Percentiles rank a stretch among this genome's conserved stretches.
Conservation (phyloP, 495 filamentous ascomycete species). For the Tuber borchii region DNA sequence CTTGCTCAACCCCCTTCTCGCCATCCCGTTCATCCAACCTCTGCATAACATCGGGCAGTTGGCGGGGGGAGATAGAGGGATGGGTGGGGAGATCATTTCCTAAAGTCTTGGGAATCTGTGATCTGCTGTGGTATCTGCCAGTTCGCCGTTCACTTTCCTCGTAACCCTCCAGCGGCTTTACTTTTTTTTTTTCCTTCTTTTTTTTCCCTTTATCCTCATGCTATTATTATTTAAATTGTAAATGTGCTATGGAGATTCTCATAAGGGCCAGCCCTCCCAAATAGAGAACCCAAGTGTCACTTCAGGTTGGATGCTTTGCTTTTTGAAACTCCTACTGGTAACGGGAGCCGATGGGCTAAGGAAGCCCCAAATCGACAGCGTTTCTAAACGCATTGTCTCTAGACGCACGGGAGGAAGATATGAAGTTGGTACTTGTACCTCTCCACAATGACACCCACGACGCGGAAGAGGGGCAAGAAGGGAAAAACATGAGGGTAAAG, state of each 20-base stretch:
- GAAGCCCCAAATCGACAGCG: constrained; percentile 29
- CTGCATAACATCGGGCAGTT: constrained; percentile 32
- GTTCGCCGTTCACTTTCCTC: constrained; percentile 2
- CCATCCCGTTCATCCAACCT: constrained; percentile 18
- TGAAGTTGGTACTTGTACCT: not conserved
- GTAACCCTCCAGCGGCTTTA: constrained; percentile 30
- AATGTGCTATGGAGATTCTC: not conserved
- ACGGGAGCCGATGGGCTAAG: constrained; percentile 33
- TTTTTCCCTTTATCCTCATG: constrained; percentile 5
- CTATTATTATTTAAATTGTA: not conserved
- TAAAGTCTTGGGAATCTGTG: not conserved
- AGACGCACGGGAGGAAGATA: not conserved
- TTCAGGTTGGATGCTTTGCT: constrained; percentile 33
- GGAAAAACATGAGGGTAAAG: constrained; percentile 14
- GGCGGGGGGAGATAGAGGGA: constrained; percentile 16
- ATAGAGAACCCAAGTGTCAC: constrained; percentile 26
- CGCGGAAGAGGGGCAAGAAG: not conserved
- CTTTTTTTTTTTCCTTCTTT: constrained; percentile 11
- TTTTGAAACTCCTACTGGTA: constrained; percentile 36
- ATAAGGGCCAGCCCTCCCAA: constrained; percentile 12
- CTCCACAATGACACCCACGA: not conserved
- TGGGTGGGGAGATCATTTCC: constrained; percentile 26
- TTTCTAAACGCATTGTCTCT: constrained; percentile 19
- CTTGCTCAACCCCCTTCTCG: constrained; percentile 19
- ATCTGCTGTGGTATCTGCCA: not conserved